Evolutionary conservation across 2,329 filamentous ascomycete genomes (phyloP), one percentile per base, ranked within the genome.

Genomic region (Exophiala mesophila): DNA sequence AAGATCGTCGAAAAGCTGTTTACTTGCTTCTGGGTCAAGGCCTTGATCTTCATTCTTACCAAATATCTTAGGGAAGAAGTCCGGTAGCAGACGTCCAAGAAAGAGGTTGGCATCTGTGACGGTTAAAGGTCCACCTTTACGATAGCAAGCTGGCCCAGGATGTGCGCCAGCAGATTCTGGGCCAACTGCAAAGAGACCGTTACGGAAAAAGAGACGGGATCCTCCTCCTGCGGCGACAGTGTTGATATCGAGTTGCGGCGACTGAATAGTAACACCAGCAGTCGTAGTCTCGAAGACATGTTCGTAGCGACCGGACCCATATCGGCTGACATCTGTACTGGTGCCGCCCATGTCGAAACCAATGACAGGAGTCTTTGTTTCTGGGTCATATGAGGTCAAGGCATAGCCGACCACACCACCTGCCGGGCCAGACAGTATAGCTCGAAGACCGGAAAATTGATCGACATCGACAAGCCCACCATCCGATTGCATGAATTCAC

Each of bases 311-410:
- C 89, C 89, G 40, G 83, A 80, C 46, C 85, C 86, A 56, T 90
- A 96, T 36, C 89, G 74, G 23, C 86, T 94, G 7, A 95, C 87
- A 62, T 96, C 89, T 1, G 89, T 96, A 44, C 83, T 89, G 0
- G 89, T 96, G 8, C 89, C 89, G 26, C 88, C 88, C 89, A 96
- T 96, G 55, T 96, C 89, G 57, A 96, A 96, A 0, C 89, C 89
- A 56, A 96, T 95, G 3, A 96, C 85, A 0, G 88, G 88, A 1
- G 78, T 87, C 59, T 81, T 85, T 3, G 87, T 92, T 37, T 83
- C 72, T 0, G 83, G 76, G 53, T 96, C 89, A 61, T 92, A 96
- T 1, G 85, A 92, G 0, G 90, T 96, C 15, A 90, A 79, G 13
- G 89, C 88, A 62, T 95, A 95, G 3, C 89, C 89, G 0, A 96